Conservation (phyloP, 371 early-diverging fungal genomes). For the Mucor sp. region DNA sequence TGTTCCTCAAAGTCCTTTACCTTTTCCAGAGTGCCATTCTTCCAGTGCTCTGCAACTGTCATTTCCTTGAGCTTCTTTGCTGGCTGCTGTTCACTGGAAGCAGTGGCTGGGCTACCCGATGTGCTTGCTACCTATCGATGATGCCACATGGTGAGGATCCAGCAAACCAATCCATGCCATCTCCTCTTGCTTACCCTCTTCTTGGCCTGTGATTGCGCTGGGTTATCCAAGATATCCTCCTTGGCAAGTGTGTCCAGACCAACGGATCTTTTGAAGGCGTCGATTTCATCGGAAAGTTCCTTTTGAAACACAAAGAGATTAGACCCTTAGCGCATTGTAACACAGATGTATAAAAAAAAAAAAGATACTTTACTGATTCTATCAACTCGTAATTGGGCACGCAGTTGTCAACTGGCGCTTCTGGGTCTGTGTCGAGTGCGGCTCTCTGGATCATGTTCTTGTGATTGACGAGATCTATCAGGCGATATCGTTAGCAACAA, state of each 20-base stretch:
- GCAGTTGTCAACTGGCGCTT: conserved; percentile 10
- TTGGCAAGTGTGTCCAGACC: conserved; percentile 13
- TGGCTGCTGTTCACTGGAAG: neutral
- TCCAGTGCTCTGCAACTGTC: conserved; percentile 14
- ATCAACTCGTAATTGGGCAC: conserved; percentile 16
- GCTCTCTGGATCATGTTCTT: conserved; percentile 62
- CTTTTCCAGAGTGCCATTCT: neutral
- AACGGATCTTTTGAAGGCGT: conserved; percentile 16
- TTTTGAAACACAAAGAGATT: conserved; percentile 8
- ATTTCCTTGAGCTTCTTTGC: neutral
- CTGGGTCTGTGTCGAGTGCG: conserved; percentile 42
- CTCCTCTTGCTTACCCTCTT: neutral
- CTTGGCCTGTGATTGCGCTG: neutral
- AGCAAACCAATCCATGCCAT: too few species aligned
- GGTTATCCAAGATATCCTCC: neutral
- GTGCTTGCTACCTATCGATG: neutral
- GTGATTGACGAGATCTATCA: conserved; percentile 56
- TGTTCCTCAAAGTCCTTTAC: neutral
- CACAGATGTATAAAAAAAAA: neutral
- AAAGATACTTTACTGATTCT: conserved; percentile 5
- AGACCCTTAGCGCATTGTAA: neutral
- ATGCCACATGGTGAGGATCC: too few species aligned
- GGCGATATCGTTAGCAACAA: neutral
- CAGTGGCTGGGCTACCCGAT: neutral
- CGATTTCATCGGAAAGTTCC: conserved; percentile 14